Base-by-base conservation (phyloP, 495 filamentous ascomycete genomes). In the Penicillium samsonianum region DNA sequence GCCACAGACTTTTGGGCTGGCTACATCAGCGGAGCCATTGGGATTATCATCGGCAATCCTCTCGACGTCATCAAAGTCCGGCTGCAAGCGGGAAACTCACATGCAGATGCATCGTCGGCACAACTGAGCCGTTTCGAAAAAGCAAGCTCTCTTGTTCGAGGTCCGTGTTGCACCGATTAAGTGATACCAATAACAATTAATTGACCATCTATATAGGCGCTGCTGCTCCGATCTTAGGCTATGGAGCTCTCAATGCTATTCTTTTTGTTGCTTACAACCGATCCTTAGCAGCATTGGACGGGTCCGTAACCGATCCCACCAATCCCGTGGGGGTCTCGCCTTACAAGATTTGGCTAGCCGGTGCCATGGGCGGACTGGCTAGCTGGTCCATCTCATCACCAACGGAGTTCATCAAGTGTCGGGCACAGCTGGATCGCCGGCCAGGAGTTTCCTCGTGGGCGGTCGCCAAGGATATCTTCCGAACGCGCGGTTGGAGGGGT, bases 211-310 rank as follows among this genome's bases (percentile, higher is more conserved):
- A 53, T 25, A 23, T 50, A 81, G 92, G 92, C 43, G 80, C 88
- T 14, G 84, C 91, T 17, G 90, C 90, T 26, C 92, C 92, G 1
- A 84, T 95, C 45, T 75, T 95, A 25, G 89, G 89, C 70, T 93
- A 95, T 77, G 92, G 92, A 56, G 90, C 89, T 40, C 81, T 96
- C 53, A 96, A 96, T 73, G 90, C 90, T 28, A 74, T 96, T 19
- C 84, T 96, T 28, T 96, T 94, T 74, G 81, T 88, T 47, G 83
- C 85, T 26, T 96, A 96, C 75, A 95, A 95, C 68, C 87, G 88
- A 46, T 86, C 84, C 40, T 79, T 90, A 41, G 76, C 73, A 41
- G 66, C 80, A 50, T 75, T 95, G 43, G 75, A 78, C 35, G 58
- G 62, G 19, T 67, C 73, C n/a, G 67, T 78, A 37, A 63, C 60